Conservation (phyloP, 163 green algal species). For the Chlamydomonas reinhardtii region DNA sequence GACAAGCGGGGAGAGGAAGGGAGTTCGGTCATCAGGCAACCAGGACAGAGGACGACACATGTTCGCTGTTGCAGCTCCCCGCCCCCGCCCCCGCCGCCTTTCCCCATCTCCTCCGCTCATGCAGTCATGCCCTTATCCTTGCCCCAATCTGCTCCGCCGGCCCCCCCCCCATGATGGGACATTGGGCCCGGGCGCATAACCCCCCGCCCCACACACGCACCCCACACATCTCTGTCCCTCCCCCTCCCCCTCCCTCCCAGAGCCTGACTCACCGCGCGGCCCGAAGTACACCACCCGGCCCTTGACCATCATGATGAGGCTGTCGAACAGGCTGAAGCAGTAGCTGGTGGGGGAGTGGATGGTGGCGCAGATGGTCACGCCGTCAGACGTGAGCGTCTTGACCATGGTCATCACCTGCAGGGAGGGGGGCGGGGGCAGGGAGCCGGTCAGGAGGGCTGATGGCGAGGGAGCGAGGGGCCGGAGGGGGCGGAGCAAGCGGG, state of each 20-base stretch:
- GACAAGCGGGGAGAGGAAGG: not conserved
- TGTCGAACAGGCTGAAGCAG: conserved; percentile 85
- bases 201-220: too few relatives aligned
- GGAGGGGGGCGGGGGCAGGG: not conserved
- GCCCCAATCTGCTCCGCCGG: too few relatives aligned
- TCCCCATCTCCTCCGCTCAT: too few relatives aligned
- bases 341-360: conserved; percentile 88
- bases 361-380: conserved; percentile 87
- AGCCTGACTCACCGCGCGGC: conserved; percentile 2
- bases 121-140: too few relatives aligned
- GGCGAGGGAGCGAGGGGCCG: not conserved
- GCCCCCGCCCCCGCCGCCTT: too few relatives aligned
- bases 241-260: not conserved
- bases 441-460: not conserved
- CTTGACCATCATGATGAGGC: conserved; percentile 83
- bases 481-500: too few relatives aligned
- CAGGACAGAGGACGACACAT: not conserved
- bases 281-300: conserved; percentile 85
- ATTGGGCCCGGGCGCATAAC: too few relatives aligned
- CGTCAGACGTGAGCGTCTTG: conserved; percentile 71
- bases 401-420: conserved; percentile 79
- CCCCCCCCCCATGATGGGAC: too few relatives aligned
- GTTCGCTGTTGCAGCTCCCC: too few relatives aligned
- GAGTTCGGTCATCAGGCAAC: not conserved
- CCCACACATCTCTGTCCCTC: not conserved